phyloP scores from a whole-genome alignment of 345 rosid species.

The Excoecaria agallocha region DNA sequence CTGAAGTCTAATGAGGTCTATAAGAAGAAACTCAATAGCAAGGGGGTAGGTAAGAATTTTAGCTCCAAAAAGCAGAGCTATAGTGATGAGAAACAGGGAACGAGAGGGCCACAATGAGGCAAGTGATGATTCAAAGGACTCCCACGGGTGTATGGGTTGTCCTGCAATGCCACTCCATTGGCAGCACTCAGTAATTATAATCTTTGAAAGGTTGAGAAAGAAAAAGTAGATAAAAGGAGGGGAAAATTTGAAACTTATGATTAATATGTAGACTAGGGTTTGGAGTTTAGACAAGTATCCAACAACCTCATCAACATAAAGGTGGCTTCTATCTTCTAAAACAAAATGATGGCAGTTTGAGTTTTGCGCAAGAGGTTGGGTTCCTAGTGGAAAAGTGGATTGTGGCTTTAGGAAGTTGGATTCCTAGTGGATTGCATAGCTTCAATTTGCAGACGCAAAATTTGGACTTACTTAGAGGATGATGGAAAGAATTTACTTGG shows the following conservation, averaged over 20 bases:
- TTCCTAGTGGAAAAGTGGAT: conserved; percentile 28
- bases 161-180: conserved; percentile 22
- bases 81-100: conserved; percentile 1
- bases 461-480: background rate
- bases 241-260: conserved; percentile 28
- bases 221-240: conserved; percentile 13
- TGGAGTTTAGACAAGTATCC: conserved; percentile 34
- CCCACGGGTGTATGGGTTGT: conserved; percentile 41
- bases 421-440: conserved; percentile 31
- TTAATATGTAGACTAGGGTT: conserved; percentile 39
- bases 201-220: conserved; percentile 39
- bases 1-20: background rate
- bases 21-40: background rate
- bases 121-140: conserved; percentile 33
- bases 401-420: conserved; percentile 10
- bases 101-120: conserved; percentile 15
- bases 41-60: conserved; percentile 2
- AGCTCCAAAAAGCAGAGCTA: background rate
- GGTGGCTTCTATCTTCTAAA: conserved; percentile 44
- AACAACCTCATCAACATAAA: conserved; percentile 28
- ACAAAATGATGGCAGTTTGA: conserved; percentile 46
- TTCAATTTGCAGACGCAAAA: conserved; percentile 22
- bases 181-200: conserved; percentile 34
- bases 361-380: conserved; percentile 38
- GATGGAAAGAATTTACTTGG: background rate